phyloP scores from a whole-genome alignment of 2,329 filamentous ascomycete species.

The Akanthomyces dipterigenus region DNA sequence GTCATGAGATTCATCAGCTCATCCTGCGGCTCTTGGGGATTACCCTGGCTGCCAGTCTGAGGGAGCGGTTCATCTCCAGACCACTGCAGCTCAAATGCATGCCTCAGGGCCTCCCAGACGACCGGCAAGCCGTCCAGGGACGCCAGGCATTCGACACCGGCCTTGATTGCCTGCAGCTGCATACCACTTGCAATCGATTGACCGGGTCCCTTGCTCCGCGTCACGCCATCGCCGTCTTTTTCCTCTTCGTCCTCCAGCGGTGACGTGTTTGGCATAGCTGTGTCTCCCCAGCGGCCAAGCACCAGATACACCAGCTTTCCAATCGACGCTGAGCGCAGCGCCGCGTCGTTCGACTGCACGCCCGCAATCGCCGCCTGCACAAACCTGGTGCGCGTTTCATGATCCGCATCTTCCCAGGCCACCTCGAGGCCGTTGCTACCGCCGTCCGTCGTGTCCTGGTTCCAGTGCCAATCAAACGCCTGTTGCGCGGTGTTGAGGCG shows the following conservation, averaged over 20 bases:
- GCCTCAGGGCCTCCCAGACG: conserved; percentile 45
- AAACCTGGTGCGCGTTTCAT: conserved; percentile 50
- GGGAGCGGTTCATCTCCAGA: conserved; percentile 38
- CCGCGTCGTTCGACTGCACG: conserved; percentile 38
- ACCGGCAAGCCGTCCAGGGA: conserved; percentile 43
- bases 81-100: conserved; percentile 47
- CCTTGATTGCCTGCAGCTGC: conserved; percentile 54
- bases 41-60: conserved; percentile 21
- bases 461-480: conserved; percentile 73
- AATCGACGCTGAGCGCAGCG: conserved; percentile 45
- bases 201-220: conserved; percentile 13
- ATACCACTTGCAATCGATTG: conserved; percentile 46
- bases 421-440: conserved; percentile 15
- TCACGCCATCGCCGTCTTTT: not conserved
- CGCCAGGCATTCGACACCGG: conserved; percentile 44
- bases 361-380: conserved; percentile 45
- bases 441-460: conserved; percentile 32
- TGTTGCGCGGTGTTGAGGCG: conserved; percentile 69
- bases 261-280: conserved; percentile 44
- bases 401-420: conserved; percentile 61
- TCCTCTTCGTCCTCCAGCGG: conserved; percentile 23
- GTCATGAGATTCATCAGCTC: conserved; percentile 58
- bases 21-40: conserved; percentile 48
- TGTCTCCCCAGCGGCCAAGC: conserved; percentile 64
- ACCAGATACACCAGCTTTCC: conserved; percentile 55